Evolutionary conservation across 306 rosid species (phyloP), one percentile per base, ranked within the genome.

Genomic region (Hippophae gyantsensis): DNA sequence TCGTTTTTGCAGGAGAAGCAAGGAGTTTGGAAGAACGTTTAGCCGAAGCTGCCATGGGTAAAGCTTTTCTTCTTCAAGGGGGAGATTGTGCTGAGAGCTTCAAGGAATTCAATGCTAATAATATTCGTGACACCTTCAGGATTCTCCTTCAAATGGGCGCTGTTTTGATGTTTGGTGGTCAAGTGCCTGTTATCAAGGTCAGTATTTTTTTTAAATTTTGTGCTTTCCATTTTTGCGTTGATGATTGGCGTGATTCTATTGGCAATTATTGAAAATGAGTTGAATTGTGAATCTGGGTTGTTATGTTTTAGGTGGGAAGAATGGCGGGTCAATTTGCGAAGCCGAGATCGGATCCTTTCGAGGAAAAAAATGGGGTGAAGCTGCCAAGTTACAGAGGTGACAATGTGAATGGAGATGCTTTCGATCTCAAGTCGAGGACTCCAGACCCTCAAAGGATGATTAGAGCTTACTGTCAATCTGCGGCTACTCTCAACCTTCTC

Each of bases 311-410:
- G 99, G 96, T 92, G 50, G 99, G 99, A 9, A 78, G 99, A 78
- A 88, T 92, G 99, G 99, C 99, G 42, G 98, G 98, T 54, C 98
- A 92, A 62, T 92, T 92, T 69, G 98, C 98, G 6, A 92, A 87
- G 72, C 99, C 99, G 18, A 86, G 99, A 73, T 92, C 99, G 45
- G 99, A 92, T 0, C 2, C 73, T 6, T 92, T 88, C n/a, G 99
- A 92, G 77, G 99, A 83, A 90, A 81, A 81, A 63, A 13, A 92
- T 42, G 99, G 99, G 12, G 86, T 87, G 60, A 92, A 85, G 85
- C 81, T 92, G 51, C 99, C 99, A 6, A 92, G 99, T 74, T 92
- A 92, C 85, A 79, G 99, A 72, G 99, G 99, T 5, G 99, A 92
- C 69, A 92, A 92, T 71, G 72, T 92, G 32, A 92, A 92, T 23